phyloP scores from a whole-genome alignment of 169 alveolate species.

The Plasmodium falciparum region DNA sequence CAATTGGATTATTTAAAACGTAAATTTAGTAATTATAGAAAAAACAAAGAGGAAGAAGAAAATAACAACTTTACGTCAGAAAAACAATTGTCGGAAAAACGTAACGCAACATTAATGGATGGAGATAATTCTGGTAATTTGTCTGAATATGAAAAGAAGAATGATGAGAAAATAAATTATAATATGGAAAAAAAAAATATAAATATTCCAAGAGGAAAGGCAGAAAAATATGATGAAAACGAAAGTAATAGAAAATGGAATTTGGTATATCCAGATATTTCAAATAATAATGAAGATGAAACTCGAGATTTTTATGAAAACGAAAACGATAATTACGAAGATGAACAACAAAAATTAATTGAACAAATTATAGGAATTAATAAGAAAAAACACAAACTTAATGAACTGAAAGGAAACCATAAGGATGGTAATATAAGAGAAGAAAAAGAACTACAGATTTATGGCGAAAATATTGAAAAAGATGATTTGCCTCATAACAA shows the following conservation, averaged over 20 bases:
- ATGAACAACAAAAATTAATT: slow-evolving; percentile 6
- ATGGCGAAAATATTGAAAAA: slow-evolving; percentile 26
- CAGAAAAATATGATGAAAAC: background rate
- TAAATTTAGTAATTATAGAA: slow-evolving; percentile 12
- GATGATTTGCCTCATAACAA: slow-evolving; percentile 6
- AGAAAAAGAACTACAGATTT: background rate
- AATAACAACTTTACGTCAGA: background rate
- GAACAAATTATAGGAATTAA: slow-evolving; percentile 3
- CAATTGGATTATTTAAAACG: slow-evolving; percentile 9
- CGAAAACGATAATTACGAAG: slow-evolving; percentile 10
- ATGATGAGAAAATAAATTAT: background rate
- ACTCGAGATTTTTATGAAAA: background rate
- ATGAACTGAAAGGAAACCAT: slow-evolving; percentile 7
- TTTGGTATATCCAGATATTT: background rate
- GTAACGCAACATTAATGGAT: background rate
- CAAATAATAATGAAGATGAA: background rate
- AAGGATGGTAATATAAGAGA: slow-evolving; percentile 6
- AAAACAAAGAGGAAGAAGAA: slow-evolving; percentile 14
- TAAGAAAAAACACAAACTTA: background rate
- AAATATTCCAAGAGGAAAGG: background rate
- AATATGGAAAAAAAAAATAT: background rate
- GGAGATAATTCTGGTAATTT: background rate
- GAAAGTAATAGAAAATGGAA: slow-evolving; percentile 1
- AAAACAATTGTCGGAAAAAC: background rate
- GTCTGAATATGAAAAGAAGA: slow-evolving; percentile 6